phyloP scores from a whole-genome alignment of 352 stramenopile genomes.

The Thalassiosira allenii region DNA sequence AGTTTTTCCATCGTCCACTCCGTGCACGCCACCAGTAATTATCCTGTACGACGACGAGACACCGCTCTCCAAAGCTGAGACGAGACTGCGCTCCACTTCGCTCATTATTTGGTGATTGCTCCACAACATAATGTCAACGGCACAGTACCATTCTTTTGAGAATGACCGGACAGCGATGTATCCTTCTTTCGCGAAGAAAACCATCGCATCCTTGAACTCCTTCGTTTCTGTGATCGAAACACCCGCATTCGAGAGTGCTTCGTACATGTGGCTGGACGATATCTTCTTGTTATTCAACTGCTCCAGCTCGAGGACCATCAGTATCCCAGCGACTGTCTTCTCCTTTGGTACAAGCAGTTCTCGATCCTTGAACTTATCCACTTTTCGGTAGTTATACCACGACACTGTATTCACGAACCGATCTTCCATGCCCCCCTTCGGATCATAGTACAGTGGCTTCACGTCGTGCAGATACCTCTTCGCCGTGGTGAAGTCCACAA shows the following conservation, averaged over 20 bases:
- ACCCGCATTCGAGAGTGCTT: neutral
- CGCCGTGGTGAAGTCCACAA: neutral
- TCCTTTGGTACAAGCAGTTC: neutral
- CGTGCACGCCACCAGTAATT: neutral
- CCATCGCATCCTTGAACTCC: neutral
- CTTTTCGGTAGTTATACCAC: neutral
- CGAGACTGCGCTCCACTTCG: neutral
- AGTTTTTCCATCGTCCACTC: slow-evolving; percentile 5
- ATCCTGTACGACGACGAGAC: slow-evolving; percentile 1
- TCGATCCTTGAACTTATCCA: neutral
- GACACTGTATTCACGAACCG: neutral
- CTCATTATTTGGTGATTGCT: neutral
- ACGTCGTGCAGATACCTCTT: neutral
- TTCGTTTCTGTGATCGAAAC: neutral
- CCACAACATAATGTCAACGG: neutral
- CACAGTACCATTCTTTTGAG: neutral
- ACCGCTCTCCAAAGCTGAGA: neutral
- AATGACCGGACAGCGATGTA: neutral
- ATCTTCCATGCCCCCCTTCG: neutral
- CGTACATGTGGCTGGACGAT: neutral
- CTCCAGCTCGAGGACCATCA: neutral
- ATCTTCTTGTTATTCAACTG: neutral
- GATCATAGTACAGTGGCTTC: neutral
- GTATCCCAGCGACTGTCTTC: neutral
- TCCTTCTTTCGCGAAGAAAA: slow-evolving; percentile 9